Base-by-base conservation (phyloP, 1,139 yeast species). In the Hansenula anomala region DNA sequence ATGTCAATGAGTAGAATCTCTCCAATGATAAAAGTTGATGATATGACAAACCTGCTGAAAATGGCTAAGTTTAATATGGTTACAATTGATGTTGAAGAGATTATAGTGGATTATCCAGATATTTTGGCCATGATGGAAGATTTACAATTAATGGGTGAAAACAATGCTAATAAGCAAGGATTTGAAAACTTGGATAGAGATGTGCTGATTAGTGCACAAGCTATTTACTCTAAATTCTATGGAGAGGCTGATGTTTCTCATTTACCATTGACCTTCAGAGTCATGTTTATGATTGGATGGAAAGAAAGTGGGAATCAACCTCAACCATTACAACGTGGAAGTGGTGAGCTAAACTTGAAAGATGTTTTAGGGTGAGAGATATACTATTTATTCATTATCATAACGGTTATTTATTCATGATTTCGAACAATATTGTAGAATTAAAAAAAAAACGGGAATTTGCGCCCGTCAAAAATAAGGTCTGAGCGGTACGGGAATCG, bases 281-380 rank as follows among this genome's bases (percentile, higher is more conserved):
- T 87, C 36, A 77, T 87, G 16, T 82, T 80, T 56, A 80, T 87
- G 87, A 84, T 87, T 57, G 96, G 95, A 1, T 87, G 96, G 96
- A 87, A 85, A 59, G 80, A 81, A 49, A 73, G 86, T 43, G 74
- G 71, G 7, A 57, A 61, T 39, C 88, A 85, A 54, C 89, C 89
- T 4, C 67, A 80, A 54, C 94, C 95, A 1, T 68, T 84, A 47
- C 72, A 73, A 39, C 67, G 95, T 46, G 95, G 95, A 1, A 56
- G 81, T 14, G 95, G 81, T 1, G 75, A 80, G 52, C 68, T 84
- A 27, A 78, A 69, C 48, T 64, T 86, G 55, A 81, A 82, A 58
- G 89, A 84, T 46, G 77, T 76, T 4, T 60, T 82, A 9, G 8
- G 14, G 14, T 30, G 15, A 29, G 14, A n/a, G n/a, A n/a, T 30